Evolutionary conservation across 140 eudicot species (phyloP), one percentile per base, ranked within the genome.

Genomic region (Senecio squalidus): DNA sequence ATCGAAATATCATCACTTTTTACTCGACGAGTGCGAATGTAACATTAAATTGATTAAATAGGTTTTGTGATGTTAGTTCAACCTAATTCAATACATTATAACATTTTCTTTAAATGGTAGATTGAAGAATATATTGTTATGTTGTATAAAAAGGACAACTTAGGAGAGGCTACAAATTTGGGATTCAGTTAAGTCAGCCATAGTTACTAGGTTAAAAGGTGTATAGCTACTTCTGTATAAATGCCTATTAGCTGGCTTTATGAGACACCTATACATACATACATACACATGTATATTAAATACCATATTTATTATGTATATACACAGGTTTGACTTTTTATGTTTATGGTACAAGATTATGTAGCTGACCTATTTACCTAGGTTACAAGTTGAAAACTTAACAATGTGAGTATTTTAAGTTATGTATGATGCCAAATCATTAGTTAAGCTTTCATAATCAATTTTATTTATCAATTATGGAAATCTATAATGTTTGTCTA

Each of bases 251-350:
- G 55, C 31, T 48, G 29, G 27, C 31, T 20, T 45, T 18, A 5
- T 4, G 10, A 26, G 55, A 45, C 55, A 62, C 28, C 57, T 62
- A 61, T 46, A 23, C 55, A 44, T 58, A 58, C 30, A 29, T 55
- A 21, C 52, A 38, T 39, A 30, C 44, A 41, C 47, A 49, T 23
- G 14, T 15, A 49, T 24, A 53, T 15, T 33, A 30, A 18, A 55
- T 9, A 31, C 2, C 6, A 51, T 6, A 24, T 15, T 5, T 5
- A 51, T 22, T 17, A 25, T 30, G 7, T 34, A 34, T 34, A 36
- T 24, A 50, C 24, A 50, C 24, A 50, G 9, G 22, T 44, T 44
- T 44, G 50, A 44, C 50, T 44, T 44, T 1, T 4, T 47, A 22
- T 47, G 22, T 47, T 8, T 26, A 28, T 8, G 30, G 55, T 16